Conservation (phyloP, 345 rosid species). For the Barbarea vulgaris region DNA sequence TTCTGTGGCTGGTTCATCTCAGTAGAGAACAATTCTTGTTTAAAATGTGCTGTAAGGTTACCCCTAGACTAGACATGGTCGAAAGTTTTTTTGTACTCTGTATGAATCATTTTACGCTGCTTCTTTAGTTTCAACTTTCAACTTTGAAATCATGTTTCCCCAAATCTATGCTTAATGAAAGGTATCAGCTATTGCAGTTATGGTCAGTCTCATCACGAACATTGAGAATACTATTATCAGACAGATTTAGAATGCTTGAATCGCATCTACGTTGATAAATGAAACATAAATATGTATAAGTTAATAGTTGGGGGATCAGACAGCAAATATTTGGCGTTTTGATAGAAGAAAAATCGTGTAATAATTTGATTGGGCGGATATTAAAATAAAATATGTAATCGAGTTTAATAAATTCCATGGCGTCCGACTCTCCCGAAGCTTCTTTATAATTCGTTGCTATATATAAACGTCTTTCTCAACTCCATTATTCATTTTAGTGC, state of each 20-base stretch:
- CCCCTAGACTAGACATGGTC: neutral
- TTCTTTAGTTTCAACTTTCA: constrained; percentile 9
- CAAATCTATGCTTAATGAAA: neutral
- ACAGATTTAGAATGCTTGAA: neutral
- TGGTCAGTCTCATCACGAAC: neutral
- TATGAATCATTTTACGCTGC: constrained; percentile 2
- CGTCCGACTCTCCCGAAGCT: constrained; percentile 70
- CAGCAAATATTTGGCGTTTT: neutral
- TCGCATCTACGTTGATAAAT: too few species aligned
- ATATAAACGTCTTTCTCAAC: neutral
- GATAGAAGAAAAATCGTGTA: neutral
- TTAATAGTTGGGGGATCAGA: neutral
- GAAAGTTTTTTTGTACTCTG: constrained; percentile 12
- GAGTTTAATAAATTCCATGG: constrained; percentile 29
- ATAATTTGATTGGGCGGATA: constrained; percentile 28
- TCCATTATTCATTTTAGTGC: accelerated
- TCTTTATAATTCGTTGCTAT: constrained; percentile 34
- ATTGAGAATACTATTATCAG: neutral
- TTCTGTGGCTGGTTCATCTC: constrained; percentile 10
- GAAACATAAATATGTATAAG: neutral
- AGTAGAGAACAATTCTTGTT: constrained; percentile 22
- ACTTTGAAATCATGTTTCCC: neutral
- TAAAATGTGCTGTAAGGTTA: constrained; percentile 6
- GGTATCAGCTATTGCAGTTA: neutral
- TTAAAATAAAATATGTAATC: constrained; percentile 16